Evolutionary conservation across 2,329 filamentous ascomycete species (phyloP), one percentile per base, ranked within the genome.

Genomic region (Neonectria sp.): DNA sequence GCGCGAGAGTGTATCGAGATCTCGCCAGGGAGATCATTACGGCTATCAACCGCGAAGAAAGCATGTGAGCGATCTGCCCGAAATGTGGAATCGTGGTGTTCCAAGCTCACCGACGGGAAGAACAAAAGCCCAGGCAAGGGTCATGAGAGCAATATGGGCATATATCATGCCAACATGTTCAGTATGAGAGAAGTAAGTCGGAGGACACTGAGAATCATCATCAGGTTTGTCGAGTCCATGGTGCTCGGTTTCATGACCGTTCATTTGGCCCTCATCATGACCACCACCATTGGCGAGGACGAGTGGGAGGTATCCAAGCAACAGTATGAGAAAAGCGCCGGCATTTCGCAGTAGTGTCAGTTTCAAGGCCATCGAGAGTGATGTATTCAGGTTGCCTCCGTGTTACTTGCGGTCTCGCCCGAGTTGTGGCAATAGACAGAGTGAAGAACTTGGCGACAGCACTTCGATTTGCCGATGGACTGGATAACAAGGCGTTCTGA

Each of bases 11-110:
- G 74, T 92, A 91, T 69, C 92, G 88, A 49, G 95, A 98, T 68
- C 89, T 90, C 40, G 92, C 92, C 70, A 97, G 85, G 62, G 94
- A 97, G 70, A 98, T 86, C 90, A 98, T 94, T 55, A 97, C 91
- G 71, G 90, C 94, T 96, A 73, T 21, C n/a, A 65, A 25, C 17
- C 37, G 11, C 15, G 25, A 48, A 31, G 51, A 46, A 43, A n/a
- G 4, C 6, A 53, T 37, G 59, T 72, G 55, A 74, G 65, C 46
- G 45, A 29, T 25, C 25, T 48, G 43, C 25, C 17, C 3, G 27
- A 65, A 55, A 35, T 56, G 25, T 31, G 17, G 53, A 51, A 45
- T 9, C 51, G 45, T 27, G 31, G 15, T 24, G 33, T 35, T 11
- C 37, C 17, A 27, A 62, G 82, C 90, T 82, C 85, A 93, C 93